Conservation (phyloP, 495 filamentous ascomycete genomes). For the Extremus antarcticus region DNA sequence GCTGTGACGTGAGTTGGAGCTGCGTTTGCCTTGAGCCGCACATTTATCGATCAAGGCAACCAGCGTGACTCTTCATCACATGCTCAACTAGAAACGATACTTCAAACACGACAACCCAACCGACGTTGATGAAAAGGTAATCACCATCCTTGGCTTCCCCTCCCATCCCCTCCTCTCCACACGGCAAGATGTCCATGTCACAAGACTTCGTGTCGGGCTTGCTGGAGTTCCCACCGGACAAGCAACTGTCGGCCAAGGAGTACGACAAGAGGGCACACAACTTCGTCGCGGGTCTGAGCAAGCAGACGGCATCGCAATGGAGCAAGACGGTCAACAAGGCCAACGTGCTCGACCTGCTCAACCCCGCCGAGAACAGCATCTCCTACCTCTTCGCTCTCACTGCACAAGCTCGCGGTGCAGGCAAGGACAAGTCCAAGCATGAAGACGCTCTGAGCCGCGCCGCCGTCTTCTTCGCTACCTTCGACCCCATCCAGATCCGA, state of each 20-base stretch:
- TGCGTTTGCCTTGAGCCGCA: no score
- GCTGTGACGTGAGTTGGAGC: no score
- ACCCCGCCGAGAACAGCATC: constrained; percentile 27
- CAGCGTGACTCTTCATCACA: no score
- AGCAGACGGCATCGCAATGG: constrained; percentile 10
- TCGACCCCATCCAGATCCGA: constrained; percentile 49
- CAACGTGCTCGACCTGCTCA: constrained; percentile 26
- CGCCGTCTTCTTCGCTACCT: constrained; percentile 38
- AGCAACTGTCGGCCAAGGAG: constrained; percentile 3
- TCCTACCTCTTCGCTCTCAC: constrained; percentile 25
- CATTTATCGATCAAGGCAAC: no score
- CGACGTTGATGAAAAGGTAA: neutral
- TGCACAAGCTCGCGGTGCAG: constrained; percentile 8
- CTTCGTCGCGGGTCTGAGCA: constrained; percentile 16
- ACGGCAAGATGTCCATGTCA: constrained; percentile 14
- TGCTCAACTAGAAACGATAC: no score
- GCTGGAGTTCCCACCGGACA: constrained; percentile 20
- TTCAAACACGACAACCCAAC: neutral
- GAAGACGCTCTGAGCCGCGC: constrained; percentile 26
- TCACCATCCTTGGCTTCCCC: neutral
- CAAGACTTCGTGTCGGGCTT: constrained; percentile 1
- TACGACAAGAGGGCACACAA: constrained; percentile 21
- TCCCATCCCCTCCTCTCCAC: neutral
- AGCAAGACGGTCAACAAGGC: constrained; percentile 20
- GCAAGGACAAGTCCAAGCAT: constrained; percentile 13